Percentiles rank a stretch among this genome's conserved stretches.
These are phyloP conservation scores for Colletotrichum sp. DNA, from an alignment of 2,329 filamentous ascomycete genomes.

Conservation along the genomic window DNA sequence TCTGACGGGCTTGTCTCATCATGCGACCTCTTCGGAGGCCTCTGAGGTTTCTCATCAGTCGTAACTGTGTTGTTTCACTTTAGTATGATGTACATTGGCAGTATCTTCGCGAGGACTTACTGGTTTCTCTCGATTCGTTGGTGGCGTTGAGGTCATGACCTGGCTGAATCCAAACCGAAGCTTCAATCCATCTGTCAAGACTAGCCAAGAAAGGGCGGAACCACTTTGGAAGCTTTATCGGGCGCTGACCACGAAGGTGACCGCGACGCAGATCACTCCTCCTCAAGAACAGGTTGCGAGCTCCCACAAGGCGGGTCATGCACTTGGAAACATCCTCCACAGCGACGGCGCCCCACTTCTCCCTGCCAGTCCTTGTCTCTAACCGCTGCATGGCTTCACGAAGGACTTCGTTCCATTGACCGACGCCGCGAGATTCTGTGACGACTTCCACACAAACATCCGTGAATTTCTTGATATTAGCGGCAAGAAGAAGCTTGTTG, in stretches of 20 bases:
- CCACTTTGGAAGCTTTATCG: neutral
- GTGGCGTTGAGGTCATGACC: rapidly evolving
- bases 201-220: neutral
- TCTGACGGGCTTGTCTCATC: neutral
- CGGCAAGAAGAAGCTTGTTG: neutral
- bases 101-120: neutral
- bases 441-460: neutral
- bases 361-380: rapidly evolving
- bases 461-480: neutral
- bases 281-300: neutral
- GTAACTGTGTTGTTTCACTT: rapidly evolving
- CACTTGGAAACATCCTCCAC: neutral
- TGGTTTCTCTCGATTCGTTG: rapidly evolving
- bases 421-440: neutral
- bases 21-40: neutral
- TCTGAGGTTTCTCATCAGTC: neutral
- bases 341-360: rapidly evolving
- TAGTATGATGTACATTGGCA: neutral
- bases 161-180: neutral
- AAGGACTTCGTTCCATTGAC: neutral
- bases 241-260: neutral
- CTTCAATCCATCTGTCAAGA: neutral
- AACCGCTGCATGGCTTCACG: neutral
- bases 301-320: neutral
- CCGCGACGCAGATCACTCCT: neutral